Base-by-base conservation (phyloP, 2,329 filamentous ascomycete species). In the Alternaria sp. region DNA sequence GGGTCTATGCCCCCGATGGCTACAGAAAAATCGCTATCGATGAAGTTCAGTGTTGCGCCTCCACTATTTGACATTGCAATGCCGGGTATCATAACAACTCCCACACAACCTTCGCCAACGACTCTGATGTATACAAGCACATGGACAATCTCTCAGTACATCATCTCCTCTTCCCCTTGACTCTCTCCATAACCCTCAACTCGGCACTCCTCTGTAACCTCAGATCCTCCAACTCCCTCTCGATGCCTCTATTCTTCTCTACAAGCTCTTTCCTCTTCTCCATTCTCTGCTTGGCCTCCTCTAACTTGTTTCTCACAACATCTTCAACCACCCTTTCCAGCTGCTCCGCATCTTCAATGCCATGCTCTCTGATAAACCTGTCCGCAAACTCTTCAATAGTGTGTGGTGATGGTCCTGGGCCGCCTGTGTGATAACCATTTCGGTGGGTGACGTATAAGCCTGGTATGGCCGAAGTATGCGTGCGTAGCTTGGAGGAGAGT, bases 401-500 rank as follows among this genome's bases (percentile, higher is more conserved):
- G 5, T 67, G 61, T 3, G 78, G 73, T 10, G 75, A 71, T 0
- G 80, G 75, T 1, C 79, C 79, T 1, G 79, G 80, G 1, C 81
- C 81, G n/a, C 81, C 81, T 42, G 81, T 80, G 28, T 81, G 71
- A 42, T 80, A 81, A n/a, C 81, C 81, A 9, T 78, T 76, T 2
- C 73, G 72, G 60, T 83, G 81, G 0, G 81, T 83, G 52, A 83
- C 76, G 33, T 72, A 72, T 11, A 83, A 58, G 29, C 80, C 80
- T 0, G 80, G 77, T n/a, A 83, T 70, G 7, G 77, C 73, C 26
- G 75, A 78, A 36, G 76, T 64, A 68, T 79, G 78, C 11, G 75
- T 78, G 29, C 81, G 78, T 2, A 80, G 76, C 1, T 76, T 65
- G 23, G 82, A 81, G 44, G 73, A 63, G 10, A 82, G 69, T 8